Conservation (phyloP, 164 flowering plant species). For the Amborella trichopoda region DNA sequence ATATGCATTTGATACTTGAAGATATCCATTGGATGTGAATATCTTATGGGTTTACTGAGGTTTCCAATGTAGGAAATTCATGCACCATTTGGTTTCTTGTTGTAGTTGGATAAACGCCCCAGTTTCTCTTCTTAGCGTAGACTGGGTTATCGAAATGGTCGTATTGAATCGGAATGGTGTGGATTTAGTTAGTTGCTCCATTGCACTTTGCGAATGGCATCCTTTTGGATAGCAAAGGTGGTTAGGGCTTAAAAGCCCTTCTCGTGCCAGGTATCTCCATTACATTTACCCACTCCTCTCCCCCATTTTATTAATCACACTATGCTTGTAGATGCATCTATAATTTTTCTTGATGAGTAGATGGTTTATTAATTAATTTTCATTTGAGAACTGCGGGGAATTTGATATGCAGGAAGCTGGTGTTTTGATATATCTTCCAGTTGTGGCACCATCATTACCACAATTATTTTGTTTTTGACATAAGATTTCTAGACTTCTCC, state of each 20-base stretch:
- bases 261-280: not conserved
- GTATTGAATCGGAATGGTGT: conserved; percentile 22
- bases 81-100: too few relatives aligned
- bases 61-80: too few relatives aligned
- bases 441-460: too few relatives aligned
- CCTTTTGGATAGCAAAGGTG: conserved; percentile 41
- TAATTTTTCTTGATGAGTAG: not conserved
- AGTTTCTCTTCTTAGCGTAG: conserved; percentile 7
- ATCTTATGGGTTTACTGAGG: too few relatives aligned
- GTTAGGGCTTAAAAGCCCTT: conserved; percentile 24
- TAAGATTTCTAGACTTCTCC: too few relatives aligned
- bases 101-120: too few relatives aligned
- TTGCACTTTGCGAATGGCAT: conserved; percentile 71
- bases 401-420: not conserved
- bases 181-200: conserved; percentile 25
- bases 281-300: too few relatives aligned
- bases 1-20: too few relatives aligned
- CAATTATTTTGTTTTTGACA: not conserved
- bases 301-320: not conserved
- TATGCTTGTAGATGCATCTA: not conserved
- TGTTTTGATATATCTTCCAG: too few relatives aligned
- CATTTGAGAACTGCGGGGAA: not conserved
- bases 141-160: conserved; percentile 41
- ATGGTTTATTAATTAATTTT: not conserved
- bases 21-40: too few relatives aligned